Percentiles rank a stretch among this genome's conserved stretches.
Evolutionary conservation across 352 stramenopile genomes (phyloP).

Genomic region (Globisporangium nunn): DNA sequence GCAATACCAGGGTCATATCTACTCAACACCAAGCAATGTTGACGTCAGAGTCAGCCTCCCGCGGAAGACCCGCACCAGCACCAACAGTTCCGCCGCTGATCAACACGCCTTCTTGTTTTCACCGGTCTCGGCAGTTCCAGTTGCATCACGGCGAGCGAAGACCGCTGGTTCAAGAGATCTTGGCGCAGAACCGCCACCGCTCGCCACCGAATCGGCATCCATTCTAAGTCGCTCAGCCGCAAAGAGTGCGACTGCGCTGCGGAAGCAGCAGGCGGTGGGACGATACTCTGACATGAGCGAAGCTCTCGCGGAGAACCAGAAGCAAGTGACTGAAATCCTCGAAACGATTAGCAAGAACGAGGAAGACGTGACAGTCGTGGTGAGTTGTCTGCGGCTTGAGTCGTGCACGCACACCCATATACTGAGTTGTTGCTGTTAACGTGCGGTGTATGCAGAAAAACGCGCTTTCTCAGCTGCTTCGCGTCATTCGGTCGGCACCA

Average conservation of each 20-base stretch:
- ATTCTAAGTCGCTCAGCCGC: constrained; percentile 9
- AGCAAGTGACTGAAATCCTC: constrained; percentile 43
- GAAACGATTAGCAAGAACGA: constrained; percentile 28
- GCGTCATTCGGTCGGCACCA: constrained; percentile 48
- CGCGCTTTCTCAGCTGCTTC: constrained; percentile 45
- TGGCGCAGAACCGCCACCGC: neutral
- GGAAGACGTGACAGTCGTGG: constrained; percentile 37
- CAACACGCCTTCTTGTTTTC: constrained; percentile 9
- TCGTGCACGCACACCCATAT: neutral
- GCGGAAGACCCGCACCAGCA: neutral
- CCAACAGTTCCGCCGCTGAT: neutral
- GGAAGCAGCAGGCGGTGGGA: constrained; percentile 11
- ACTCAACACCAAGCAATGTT: neutral
- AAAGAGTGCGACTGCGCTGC: constrained; percentile 12
- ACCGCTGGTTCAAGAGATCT: constrained; percentile 14
- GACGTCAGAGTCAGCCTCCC: neutral
- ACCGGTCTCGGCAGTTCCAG: neutral
- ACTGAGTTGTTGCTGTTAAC: neutral
- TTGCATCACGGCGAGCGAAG: constrained; percentile 14
- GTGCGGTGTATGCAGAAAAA: constrained; percentile 47
- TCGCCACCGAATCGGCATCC: neutral
- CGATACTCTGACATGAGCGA: constrained; percentile 44
- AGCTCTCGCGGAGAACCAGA: constrained; percentile 40
- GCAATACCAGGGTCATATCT: neutral
- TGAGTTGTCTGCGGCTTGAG: constrained; percentile 12